A percentile compares a stretch with the other conserved stretches of the same genome.
Evolutionary conservation across 768 basidiomycete genomes (phyloP).

Genomic region (Boletellus ananiceps): DNA sequence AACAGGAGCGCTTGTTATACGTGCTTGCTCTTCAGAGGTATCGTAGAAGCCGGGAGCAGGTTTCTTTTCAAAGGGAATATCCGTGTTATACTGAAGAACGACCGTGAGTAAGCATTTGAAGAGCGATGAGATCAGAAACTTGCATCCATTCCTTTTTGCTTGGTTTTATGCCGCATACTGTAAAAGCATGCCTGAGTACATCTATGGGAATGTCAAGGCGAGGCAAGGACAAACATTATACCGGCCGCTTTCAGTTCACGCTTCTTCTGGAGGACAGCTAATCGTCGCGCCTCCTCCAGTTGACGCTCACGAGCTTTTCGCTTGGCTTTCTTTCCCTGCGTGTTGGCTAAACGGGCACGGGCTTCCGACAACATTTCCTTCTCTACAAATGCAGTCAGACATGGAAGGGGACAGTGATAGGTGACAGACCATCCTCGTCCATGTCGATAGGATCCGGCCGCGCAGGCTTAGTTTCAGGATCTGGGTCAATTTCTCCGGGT

Average conservation of each 20-base stretch:
- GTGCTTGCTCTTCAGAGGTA: constrained; percentile 88
- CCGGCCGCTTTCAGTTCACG: constrained; percentile 96
- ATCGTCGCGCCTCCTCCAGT: constrained; percentile 88
- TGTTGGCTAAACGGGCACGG: constrained; percentile 95
- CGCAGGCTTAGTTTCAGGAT: constrained; percentile 97
- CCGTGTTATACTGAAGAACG: constrained; percentile 79
- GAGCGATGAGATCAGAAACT: constrained; percentile 25
- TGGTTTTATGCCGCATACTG: constrained; percentile 90
- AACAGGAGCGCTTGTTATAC: constrained; percentile 80
- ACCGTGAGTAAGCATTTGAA: not conserved
- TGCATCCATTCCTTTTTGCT: constrained; percentile 97
- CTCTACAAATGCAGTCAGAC: constrained; percentile 44
- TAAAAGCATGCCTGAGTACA: constrained; percentile 1
- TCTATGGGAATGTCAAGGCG: not conserved
- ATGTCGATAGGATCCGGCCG: constrained; percentile 99
- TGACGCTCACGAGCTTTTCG: constrained; percentile 97
- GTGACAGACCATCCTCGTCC: constrained; percentile 88
- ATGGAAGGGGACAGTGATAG: not conserved
- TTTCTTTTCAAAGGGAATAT: constrained; percentile 98
- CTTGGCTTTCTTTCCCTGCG: constrained; percentile 99
- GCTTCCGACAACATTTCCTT: constrained; percentile 99
- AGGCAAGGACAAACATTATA: constrained; percentile 66
- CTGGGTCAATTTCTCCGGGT: constrained; percentile 97
- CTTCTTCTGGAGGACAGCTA: constrained; percentile 97
- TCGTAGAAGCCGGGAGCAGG: constrained; percentile 96